Conservation (phyloP, 352 stramenopile species). For the Chrysophaeum taylorii region DNA sequence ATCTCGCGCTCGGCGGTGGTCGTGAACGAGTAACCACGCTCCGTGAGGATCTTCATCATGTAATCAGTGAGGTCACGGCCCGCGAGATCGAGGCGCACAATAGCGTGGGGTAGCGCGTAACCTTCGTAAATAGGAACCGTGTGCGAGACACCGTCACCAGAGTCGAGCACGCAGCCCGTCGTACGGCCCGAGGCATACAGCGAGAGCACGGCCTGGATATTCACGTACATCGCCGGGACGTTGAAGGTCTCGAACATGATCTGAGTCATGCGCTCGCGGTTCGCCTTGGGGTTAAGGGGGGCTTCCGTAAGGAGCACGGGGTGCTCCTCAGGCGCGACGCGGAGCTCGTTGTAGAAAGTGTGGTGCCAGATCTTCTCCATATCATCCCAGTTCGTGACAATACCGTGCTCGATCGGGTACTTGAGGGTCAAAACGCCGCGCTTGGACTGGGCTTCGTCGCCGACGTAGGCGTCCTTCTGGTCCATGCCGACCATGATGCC, state of each 20-base stretch:
- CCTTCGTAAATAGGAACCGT: conserved; percentile 90
- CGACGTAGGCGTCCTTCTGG: conserved; percentile 39
- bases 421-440: conserved; percentile 78
- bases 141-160: conserved; percentile 74
- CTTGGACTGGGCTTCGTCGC: conserved; percentile 79
- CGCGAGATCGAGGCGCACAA: conserved; percentile 74
- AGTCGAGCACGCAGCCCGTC: conserved; percentile 73
- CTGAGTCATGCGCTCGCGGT: conserved; percentile 82
- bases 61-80: conserved; percentile 80
- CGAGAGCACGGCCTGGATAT: conserved; percentile 75
- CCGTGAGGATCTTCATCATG: conserved; percentile 89
- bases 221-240: conserved; percentile 92
- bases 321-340: conserved; percentile 86
- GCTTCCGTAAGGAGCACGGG: conserved; percentile 82
- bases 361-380: conserved; percentile 99
- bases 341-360: conserved; percentile 94
- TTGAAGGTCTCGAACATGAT: conserved; percentile 99
- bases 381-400: conserved; percentile 98
- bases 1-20: conserved; percentile 87
- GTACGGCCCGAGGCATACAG: conserved; percentile 76
- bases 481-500: conserved; percentile 53
- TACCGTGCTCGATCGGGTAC: conserved; percentile 97
- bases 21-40: conserved; percentile 83
- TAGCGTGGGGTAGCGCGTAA: conserved; percentile 76
- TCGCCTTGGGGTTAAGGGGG: conserved; percentile 73